Evolutionary conservation across 805 yeast genomes (phyloP).

Genomic region (Jamesozyma spencerorum): DNA sequence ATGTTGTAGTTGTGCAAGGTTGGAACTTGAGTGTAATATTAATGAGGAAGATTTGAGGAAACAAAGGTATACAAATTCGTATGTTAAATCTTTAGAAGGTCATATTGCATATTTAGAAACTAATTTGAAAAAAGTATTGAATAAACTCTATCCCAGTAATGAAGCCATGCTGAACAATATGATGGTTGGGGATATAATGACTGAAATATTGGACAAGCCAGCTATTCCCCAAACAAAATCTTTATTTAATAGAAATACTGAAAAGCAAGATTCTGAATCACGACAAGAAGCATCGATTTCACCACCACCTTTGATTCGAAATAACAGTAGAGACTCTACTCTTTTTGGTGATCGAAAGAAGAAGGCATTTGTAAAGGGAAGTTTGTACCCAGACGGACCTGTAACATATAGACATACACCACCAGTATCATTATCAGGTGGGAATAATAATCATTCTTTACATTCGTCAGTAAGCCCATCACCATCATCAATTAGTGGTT

Average conservation of each 20-base stretch:
- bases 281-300: background rate
- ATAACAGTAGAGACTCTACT: background rate
- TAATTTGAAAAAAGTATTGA: slow-evolving; percentile 19
- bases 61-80: slow-evolving; percentile 40
- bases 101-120: slow-evolving; percentile 26
- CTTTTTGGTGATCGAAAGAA: slow-evolving; percentile 9
- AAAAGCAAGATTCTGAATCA: too few relatives aligned
- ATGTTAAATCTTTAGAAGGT: slow-evolving; percentile 38
- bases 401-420: slow-evolving; percentile 18
- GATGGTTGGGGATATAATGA: slow-evolving; percentile 17
- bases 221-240: too few relatives aligned
- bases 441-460: slow-evolving; percentile 10
- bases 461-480: slow-evolving; percentile 9
- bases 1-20: slow-evolving; percentile 39
- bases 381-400: slow-evolving; percentile 30
- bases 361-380: slow-evolving; percentile 23
- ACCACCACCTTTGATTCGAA: background rate
- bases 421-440: slow-evolving; percentile 3
- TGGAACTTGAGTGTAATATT: slow-evolving; percentile 38
- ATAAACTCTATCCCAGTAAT: slow-evolving; percentile 15
- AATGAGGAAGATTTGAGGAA: slow-evolving; percentile 43
- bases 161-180: slow-evolving; percentile 11
- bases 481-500: background rate
- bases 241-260: too few relatives aligned
- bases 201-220: slow-evolving; percentile 1